These are phyloP conservation scores for Castanopsis chinensis DNA, from an alignment of 306 rosid species.

Conservation along the genomic window DNA sequence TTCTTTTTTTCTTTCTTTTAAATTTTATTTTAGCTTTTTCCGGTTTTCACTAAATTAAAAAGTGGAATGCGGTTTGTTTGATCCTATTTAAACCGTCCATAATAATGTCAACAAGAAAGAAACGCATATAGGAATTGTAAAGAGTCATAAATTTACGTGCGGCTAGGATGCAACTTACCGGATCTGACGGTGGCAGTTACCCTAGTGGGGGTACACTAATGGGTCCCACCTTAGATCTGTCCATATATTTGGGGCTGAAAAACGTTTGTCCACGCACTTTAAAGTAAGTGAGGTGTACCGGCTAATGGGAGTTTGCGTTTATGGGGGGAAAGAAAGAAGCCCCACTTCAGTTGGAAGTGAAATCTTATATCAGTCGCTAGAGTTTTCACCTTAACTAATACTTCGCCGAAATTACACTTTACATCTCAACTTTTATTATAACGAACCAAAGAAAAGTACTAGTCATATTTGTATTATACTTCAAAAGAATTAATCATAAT, in stretches of 20 bases:
- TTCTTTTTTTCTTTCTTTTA: too few species aligned
- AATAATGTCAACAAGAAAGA: slow-evolving; percentile 16
- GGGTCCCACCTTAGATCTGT: slow-evolving; percentile 62
- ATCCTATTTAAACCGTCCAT: slow-evolving; percentile 35
- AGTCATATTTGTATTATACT: too few species aligned
- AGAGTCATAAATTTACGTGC: slow-evolving; percentile 38
- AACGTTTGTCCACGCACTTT: slow-evolving; percentile 44
- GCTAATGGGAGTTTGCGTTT: background rate
- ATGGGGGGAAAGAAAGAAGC: background rate
- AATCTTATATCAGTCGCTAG: too few species aligned
- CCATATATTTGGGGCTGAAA: slow-evolving; percentile 26
- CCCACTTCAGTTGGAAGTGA: background rate
- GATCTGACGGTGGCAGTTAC: slow-evolving; percentile 76
- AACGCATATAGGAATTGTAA: background rate
- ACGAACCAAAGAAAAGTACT: too few species aligned
- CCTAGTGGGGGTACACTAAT: slow-evolving; percentile 45
- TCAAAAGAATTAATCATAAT: too few species aligned
- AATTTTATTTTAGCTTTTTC: too few species aligned
- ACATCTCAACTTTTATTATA: too few species aligned
- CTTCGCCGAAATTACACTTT: too few species aligned
- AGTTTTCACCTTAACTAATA: too few species aligned
- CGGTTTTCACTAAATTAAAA: slow-evolving; percentile 38
- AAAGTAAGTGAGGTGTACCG: background rate
- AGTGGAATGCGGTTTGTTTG: slow-evolving; percentile 50
- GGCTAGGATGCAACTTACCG: slow-evolving; percentile 62